Evolutionary conservation across 2,329 filamentous ascomycete genomes (phyloP), one percentile per base, ranked within the genome.

Genomic region (Whalleya microplaca): DNA sequence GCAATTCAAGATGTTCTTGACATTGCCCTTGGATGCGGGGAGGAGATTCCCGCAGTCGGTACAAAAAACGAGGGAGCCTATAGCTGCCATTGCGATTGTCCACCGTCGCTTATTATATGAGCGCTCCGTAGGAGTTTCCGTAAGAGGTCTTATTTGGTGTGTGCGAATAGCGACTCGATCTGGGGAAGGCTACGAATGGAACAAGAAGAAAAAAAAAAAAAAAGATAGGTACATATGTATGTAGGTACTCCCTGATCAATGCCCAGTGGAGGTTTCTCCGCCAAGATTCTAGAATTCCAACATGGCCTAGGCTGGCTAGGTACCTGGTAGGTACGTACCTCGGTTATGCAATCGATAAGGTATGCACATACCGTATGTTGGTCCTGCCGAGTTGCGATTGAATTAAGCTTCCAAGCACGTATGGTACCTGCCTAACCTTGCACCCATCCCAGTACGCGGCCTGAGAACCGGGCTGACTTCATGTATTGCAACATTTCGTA

Each of bases 1-100:
- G 80, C 94, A 99, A 63, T 83, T 81, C 55, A 98, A 78, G 55
- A 90, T 83, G 54, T 89, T 89, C 71, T 92, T 90, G 65, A 85
- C 82, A 56, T 87, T 88, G 58, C 90, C 91, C 61, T 88, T 89
- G 45, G 90, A 92, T 50, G 88, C 84, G 51, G 95, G 92, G 41
- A 98, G 80, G 2, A 97, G 82, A 72, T 96, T 96, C 59, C 94
- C 94, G 74, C 94, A 98, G 72, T 93, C 91, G 51, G 84, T 91
- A 79, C 94, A 98, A 75, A 98, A 98, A 37, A 96, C 88, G 41
- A 98, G 81, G 50, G 92, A 94, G 53, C 92, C 94, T 64, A 97
- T 92, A 18, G 91, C 87, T 63, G 93, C 87, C 94, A 97, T 97
- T 59, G 66, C 78, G 55, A 16, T 43, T 27, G 3, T 27, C n/a